Base-by-base conservation (phyloP, 805 yeast genomes). In the Candida yuanshanica region DNA sequence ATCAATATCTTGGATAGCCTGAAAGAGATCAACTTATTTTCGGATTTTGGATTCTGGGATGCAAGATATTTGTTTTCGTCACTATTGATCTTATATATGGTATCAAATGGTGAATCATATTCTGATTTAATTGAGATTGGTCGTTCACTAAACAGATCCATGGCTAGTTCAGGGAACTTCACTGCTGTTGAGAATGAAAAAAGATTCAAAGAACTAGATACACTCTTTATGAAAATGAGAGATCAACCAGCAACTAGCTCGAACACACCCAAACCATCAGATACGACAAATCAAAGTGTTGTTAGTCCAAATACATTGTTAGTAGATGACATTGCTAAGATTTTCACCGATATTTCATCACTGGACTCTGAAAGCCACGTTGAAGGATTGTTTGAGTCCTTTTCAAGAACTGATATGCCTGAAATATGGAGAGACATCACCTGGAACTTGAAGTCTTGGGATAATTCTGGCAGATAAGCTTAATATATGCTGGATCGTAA, bases 1-100 rank as follows among this genome's bases (percentile, higher is more conserved):
- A 55, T 66, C 37, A 55, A 53, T 20, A 47, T 63, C 24, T 41
- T 65, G 3, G 45, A 46, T 14, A 56, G 52, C 29, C 47, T 66
- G 33, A 55, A 52, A 26, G 50, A 49, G 16, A 45, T 53, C 39
- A 60, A 60, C 4, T 40, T 58, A 46, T 53, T 64, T 36, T 60
- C 63, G 6, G 59, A 65, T 16, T 64, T 58, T 53, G 70, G 66
- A 25, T 65, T 64, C 47, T 64, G 67, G 65, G 69, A 66, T 48
- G 63, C 64, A 4, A 63, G 66, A 43, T 64, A 62, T 44, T 52
- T 66, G 35, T 65, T 64, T 43, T 56, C 65, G 17, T 54, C 70
- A 0, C 44, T 64, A 9, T 43, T 64, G 37, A 59, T 66, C 17
- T 50, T 60, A 5, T 55, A 51, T 18, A 59, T 60, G 55, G 52